These are phyloP conservation scores for Echites panduratus DNA, from an alignment of 257 asterid genomes.

Conservation along the genomic window DNA sequence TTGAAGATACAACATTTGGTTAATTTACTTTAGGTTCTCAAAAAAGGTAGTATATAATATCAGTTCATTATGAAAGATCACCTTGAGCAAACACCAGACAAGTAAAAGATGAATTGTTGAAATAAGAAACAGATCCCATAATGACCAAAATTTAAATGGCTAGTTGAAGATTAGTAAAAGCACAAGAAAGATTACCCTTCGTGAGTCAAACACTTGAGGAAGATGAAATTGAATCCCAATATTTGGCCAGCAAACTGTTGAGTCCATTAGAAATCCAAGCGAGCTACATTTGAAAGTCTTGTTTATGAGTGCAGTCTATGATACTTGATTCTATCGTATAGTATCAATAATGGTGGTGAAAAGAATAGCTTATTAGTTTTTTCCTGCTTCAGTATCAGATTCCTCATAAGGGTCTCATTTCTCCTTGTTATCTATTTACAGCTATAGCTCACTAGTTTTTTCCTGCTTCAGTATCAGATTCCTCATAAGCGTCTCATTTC, in stretches of 20 bases:
- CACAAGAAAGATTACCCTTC: not conserved
- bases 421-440: slow-evolving; percentile 24
- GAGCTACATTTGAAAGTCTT: not conserved
- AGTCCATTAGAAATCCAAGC: too few relatives aligned
- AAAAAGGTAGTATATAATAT: not conserved
- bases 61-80: not conserved
- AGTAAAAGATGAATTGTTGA: not conserved
- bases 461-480: not conserved
- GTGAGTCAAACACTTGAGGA: not conserved
- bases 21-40: not conserved
- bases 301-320: not conserved
- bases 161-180: not conserved
- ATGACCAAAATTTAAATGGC: not conserved
- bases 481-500: not conserved
- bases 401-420: not conserved
- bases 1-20: not conserved
- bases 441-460: slow-evolving; percentile 33
- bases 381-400: not conserved
- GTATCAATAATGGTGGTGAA: not conserved
- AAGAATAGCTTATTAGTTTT: not conserved
- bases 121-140: not conserved
- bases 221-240: not conserved
- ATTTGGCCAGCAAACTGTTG: not conserved
- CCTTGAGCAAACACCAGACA: not conserved
- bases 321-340: not conserved